Base-by-base conservation (phyloP, 495 filamentous ascomycete genomes). In the Apodospora peruviana region DNA sequence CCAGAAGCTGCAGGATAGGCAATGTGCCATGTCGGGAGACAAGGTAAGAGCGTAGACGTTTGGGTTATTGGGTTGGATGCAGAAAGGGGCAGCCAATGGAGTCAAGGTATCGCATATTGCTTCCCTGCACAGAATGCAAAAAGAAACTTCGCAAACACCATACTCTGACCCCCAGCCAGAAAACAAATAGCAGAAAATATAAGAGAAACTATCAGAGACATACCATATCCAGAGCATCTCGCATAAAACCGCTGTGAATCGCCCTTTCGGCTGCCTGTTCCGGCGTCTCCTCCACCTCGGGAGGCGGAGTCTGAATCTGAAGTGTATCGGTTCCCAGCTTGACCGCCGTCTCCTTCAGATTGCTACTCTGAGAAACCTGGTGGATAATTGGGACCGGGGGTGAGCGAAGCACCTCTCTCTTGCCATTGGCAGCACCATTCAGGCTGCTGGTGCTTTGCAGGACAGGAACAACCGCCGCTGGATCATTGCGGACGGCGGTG, bases 181-280 rank as follows among this genome's bases (percentile, higher is more conserved):
- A 20, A 32, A 20, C n/a, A 29, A 32, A 32, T 21, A 29, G 40
- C 20, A 22, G 27, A 11, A 40, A 40, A 48, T 11, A 47, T 16
- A 40, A 38, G 21, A 35, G 37, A 22, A 17, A 38, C 9, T 18
- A 35, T 47, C 38, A 14, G 8, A n/a, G 40, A 53, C 66, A 51
- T 72, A 85, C 84, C 83, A 88, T 84, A 53, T 72, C 60, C 22
- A 89, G 62, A 23, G 86, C 86, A 59, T 87, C 77, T 54, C 76
- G 72, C 84, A 90, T 90, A 61, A 81, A 88, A 22, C 61, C 64
- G 39, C 76, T 67, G 59, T 87, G 83, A 20, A 59, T 50, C 16
- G 53, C 54, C 46, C 52, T 55, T 50, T 69, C 66, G 10, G 60
- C 62, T 8, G 55, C 60, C 50, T 65, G 45, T 43, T 60, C 58